Evolutionary conservation across 192 early-diverging fungal species (phyloP).

Genomic region (Coemansia furcata): DNA sequence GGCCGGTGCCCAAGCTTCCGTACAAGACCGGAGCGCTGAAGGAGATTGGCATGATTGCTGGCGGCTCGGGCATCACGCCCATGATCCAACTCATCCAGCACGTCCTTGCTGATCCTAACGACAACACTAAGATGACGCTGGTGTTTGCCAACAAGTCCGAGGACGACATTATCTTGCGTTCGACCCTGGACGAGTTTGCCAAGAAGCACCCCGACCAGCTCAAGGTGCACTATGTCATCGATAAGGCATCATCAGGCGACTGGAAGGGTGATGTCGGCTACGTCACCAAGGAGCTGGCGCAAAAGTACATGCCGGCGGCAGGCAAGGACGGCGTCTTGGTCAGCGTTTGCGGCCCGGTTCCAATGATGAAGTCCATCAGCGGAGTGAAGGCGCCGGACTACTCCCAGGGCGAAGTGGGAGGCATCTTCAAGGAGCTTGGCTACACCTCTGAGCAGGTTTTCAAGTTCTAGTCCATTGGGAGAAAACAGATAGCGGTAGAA

Average conservation of each 20-base stretch:
- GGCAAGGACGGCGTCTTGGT: conserved; percentile 56
- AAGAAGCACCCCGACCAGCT: conserved; percentile 62
- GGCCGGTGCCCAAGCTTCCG: conserved; percentile 70
- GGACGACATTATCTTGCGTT: conserved; percentile 71
- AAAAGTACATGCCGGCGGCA: conserved; percentile 65
- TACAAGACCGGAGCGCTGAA: conserved; percentile 64
- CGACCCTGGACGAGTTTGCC: conserved; percentile 62
- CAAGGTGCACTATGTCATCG: conserved; percentile 64
- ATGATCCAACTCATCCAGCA: conserved; percentile 76
- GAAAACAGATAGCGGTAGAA: conserved; percentile 10
- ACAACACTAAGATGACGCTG: conserved; percentile 71
- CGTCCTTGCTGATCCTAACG: conserved; percentile 60
- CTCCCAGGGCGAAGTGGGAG: conserved; percentile 79
- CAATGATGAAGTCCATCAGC: conserved; percentile 68
- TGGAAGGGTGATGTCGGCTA: conserved; percentile 78
- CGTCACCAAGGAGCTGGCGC: conserved; percentile 68
- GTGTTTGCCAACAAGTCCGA: conserved; percentile 76
- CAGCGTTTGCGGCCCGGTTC: conserved; percentile 67
- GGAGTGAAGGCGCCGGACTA: conserved; percentile 80
- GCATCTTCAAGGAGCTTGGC: conserved; percentile 80
- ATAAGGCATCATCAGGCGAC: conserved; percentile 55
- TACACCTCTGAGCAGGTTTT: conserved; percentile 72
- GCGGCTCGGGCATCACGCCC: conserved; percentile 86
- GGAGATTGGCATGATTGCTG: conserved; percentile 78
- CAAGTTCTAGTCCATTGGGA: conserved; percentile 60